Evolutionary conservation across 2,329 filamentous ascomycete genomes (phyloP).

Genomic region (Aspergillaceae sp.): DNA sequence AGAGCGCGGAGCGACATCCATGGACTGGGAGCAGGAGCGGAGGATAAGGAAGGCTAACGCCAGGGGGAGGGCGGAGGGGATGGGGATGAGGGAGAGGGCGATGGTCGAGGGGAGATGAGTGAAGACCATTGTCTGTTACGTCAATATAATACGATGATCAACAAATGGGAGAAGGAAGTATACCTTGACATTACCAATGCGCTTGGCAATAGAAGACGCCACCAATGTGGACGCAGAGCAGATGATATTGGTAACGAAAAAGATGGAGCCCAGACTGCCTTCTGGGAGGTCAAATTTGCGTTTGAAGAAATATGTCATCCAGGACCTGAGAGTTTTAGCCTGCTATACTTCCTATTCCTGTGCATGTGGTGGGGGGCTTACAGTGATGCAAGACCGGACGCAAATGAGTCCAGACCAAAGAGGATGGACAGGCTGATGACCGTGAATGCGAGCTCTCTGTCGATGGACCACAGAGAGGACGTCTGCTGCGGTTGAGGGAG

Average conservation of each 20-base stretch:
- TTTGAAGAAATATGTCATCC: constrained; percentile 51
- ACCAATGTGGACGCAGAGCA: constrained; percentile 36
- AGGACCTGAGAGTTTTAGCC: constrained; percentile 24
- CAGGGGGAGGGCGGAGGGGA: constrained; percentile 45
- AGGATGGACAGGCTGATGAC: constrained; percentile 52
- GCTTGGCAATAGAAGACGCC: constrained; percentile 57
- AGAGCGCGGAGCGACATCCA: constrained; percentile 62
- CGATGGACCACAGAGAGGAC: constrained; percentile 39
- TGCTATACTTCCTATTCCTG: constrained; percentile 8
- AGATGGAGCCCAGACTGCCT: constrained; percentile 46
- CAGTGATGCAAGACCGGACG: constrained; percentile 59
- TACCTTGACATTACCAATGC: constrained; percentile 46
- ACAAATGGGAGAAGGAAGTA: constrained; percentile 4
- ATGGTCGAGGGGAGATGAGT: constrained; percentile 63
- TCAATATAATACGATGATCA: constrained; percentile 6
- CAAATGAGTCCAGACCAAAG: constrained; percentile 61
- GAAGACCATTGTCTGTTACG: constrained; percentile 61
- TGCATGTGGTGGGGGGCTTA: constrained; percentile 36
- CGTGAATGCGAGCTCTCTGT: constrained; percentile 34
- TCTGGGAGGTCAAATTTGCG: constrained; percentile 47
- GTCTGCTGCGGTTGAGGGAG: background rate
- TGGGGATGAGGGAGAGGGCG: constrained; percentile 54
- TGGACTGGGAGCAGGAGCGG: constrained; percentile 54
- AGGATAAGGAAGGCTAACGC: constrained; percentile 54
- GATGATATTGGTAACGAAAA: constrained; percentile 41